Conservation (phyloP, 768 basidiomycete genomes). For the Tulasnella sp. region DNA sequence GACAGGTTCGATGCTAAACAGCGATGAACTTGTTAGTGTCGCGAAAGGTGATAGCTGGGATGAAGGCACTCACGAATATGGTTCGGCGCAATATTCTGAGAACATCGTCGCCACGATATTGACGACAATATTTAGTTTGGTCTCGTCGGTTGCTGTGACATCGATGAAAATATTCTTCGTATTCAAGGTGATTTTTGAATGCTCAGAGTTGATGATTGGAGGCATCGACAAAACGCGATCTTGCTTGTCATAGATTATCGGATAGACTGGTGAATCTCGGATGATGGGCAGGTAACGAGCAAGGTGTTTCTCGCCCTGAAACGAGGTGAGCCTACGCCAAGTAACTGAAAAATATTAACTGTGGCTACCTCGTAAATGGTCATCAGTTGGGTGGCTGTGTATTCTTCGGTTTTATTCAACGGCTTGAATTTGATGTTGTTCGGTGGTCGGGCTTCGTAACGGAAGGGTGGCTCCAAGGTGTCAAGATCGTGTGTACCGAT, state of each 20-base stretch:
- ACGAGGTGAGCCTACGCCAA: not conserved
- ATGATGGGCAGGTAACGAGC: constrained; percentile 86
- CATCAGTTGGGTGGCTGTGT: constrained; percentile 89
- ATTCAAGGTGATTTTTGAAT: constrained; percentile 92
- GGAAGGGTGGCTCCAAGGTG: constrained; percentile 77
- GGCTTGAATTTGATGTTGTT: constrained; percentile 88
- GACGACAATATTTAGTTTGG: constrained; percentile 90
- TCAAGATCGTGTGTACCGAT: constrained; percentile 98
- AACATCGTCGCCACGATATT: constrained; percentile 98
- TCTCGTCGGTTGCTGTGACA: constrained; percentile 92
- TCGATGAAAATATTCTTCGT: constrained; percentile 95
- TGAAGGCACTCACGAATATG: constrained; percentile 66
- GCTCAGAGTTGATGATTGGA: constrained; percentile 95
- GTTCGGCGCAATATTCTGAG: constrained; percentile 86
- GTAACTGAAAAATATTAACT: too few species aligned
- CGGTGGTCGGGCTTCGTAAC: constrained; percentile 74
- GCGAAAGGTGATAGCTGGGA: not conserved
- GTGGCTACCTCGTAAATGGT: constrained; percentile 74
- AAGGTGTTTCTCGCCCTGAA: constrained; percentile 85
- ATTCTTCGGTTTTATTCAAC: constrained; percentile 66
- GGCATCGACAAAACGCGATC: constrained; percentile 92
- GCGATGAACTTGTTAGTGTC: not conserved
- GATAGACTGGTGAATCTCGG: constrained; percentile 90
- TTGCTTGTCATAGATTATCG: constrained; percentile 88
- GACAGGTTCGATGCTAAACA: constrained; percentile 81